A percentile compares a stretch with the other conserved stretches of the same genome.
phyloP scores from a whole-genome alignment of 2,329 filamentous ascomycete genomes.

The Rutstroemia sp. region DNA sequence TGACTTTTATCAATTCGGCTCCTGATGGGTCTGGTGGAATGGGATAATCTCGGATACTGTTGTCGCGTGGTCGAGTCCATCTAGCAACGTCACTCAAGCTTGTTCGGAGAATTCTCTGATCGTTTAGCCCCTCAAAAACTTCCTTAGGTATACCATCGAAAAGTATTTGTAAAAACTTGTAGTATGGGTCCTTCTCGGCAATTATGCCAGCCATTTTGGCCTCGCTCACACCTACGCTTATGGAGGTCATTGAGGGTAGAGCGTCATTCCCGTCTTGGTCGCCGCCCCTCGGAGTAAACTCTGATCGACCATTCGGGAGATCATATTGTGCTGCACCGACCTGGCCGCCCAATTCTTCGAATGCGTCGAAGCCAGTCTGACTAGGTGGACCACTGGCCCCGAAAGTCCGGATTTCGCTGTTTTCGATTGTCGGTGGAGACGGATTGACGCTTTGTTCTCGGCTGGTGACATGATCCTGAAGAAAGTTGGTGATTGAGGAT shows the following conservation, averaged over 20 bases:
- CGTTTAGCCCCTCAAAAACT: background rate
- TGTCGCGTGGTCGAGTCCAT: background rate
- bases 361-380: background rate
- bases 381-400: background rate
- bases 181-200: background rate
- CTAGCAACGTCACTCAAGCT: background rate
- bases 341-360: background rate
- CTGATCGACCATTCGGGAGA: background rate
- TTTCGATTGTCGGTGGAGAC: background rate
- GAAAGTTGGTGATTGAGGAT: too few relatives aligned
- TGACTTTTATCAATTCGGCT: background rate
- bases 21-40: background rate
- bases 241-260: background rate
- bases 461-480: background rate
- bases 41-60: background rate
- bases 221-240: background rate
- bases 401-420: background rate
- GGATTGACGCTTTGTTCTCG: background rate
- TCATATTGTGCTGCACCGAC: background rate
- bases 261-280: background rate
- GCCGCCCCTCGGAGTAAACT: background rate
- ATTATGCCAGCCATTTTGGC: background rate
- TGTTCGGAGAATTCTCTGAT: background rate
- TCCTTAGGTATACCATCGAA: background rate
- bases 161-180: background rate